Evolutionary conservation across 202 grass and related monocot genomes (phyloP).

Genomic region (Schoenoplectus triqueter): DNA sequence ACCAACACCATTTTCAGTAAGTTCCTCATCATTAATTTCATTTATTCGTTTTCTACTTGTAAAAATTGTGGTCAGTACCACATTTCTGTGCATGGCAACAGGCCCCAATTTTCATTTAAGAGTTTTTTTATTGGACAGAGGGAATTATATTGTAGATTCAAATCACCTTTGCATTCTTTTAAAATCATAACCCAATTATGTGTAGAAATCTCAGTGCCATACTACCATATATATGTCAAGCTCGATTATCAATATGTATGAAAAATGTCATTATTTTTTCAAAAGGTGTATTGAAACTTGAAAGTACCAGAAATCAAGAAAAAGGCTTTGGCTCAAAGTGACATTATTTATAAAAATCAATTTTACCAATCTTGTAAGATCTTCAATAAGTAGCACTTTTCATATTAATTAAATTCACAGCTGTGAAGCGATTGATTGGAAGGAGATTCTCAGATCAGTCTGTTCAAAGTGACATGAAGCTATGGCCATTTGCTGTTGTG

Average conservation of each 20-base stretch:
- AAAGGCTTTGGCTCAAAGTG: not conserved
- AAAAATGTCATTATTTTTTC: not conserved
- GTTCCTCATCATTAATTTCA: not conserved
- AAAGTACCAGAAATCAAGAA: not conserved
- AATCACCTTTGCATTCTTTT: not conserved
- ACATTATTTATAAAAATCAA: not conserved
- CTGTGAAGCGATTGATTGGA: constrained; percentile 57
- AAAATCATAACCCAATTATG: not conserved
- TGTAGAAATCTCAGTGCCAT: not conserved
- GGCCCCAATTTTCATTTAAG: not conserved
- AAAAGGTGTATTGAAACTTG: not conserved
- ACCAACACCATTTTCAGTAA: constrained; percentile 74
- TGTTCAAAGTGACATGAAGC: constrained; percentile 84
- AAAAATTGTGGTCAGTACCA: not conserved
- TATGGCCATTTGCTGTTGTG: constrained; percentile 71
- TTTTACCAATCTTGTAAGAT: not conserved
- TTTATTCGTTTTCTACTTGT: not conserved
- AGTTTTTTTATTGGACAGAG: not conserved
- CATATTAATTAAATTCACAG: constrained; percentile 4
- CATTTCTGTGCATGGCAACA: not conserved
- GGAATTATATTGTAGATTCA: not conserved
- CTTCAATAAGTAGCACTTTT: not conserved
- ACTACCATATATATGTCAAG: not conserved
- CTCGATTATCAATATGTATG: not conserved
- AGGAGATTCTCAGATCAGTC: constrained; percentile 80